phyloP scores from a whole-genome alignment of 2,329 filamentous ascomycete species.

The Exophiala viscosa region DNA sequence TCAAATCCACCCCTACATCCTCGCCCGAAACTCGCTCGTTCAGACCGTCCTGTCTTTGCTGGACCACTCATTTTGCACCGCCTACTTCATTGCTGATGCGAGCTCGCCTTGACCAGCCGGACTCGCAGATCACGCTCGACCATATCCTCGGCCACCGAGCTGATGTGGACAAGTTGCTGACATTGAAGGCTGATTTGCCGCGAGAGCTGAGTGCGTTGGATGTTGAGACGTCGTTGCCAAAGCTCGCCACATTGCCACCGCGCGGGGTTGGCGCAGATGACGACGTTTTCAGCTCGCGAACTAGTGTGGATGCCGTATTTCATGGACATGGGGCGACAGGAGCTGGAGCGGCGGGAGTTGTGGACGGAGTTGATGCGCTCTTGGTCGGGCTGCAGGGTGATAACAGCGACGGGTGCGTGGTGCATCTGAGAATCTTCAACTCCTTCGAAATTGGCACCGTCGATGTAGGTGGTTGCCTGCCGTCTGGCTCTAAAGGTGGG shows the following conservation, averaged over 20 bases:
- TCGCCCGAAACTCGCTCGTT: background rate
- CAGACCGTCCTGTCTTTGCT: constrained; percentile 38
- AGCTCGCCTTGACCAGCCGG: constrained; percentile 36
- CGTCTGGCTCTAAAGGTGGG: constrained; percentile 40
- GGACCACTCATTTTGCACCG: constrained; percentile 55
- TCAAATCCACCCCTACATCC: background rate
- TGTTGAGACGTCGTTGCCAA: constrained; percentile 71
- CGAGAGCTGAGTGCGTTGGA: constrained; percentile 66
- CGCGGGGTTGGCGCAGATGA: constrained; percentile 53
- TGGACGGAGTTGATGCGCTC: constrained; percentile 54
- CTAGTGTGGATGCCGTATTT: constrained; percentile 68
- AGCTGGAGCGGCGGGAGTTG: background rate
- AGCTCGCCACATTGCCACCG: constrained; percentile 67
- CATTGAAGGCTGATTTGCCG: constrained; percentile 58
- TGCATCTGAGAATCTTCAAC: constrained; percentile 80
- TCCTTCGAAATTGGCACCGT: constrained; percentile 75
- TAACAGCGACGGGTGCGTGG: constrained; percentile 24
- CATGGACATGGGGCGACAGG: constrained; percentile 38
- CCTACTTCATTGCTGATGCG: constrained; percentile 38
- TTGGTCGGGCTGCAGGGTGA: constrained; percentile 67
- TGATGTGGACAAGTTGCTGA: constrained; percentile 34
- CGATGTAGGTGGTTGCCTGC: constrained; percentile 43
- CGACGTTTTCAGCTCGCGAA: constrained; percentile 65
- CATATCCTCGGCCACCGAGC: constrained; percentile 40
- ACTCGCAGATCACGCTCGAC: constrained; percentile 38